Conservation (phyloP, 2,329 filamentous ascomycete species). For the Fusarium annulatum region DNA sequence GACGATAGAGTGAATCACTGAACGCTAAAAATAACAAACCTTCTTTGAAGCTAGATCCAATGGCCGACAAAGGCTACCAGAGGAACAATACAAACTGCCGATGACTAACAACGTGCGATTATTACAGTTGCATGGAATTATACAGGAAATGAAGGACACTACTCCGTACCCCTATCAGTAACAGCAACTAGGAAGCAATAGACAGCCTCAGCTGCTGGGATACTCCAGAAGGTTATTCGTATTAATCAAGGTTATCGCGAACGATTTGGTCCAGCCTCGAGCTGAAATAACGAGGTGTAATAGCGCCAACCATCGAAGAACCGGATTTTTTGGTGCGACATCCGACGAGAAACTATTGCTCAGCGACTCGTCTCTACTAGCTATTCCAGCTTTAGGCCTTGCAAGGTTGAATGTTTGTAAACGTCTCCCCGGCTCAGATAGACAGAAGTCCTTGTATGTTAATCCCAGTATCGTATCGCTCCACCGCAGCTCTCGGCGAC, state of each 20-base stretch:
- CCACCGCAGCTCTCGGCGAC: conserved; percentile 29
- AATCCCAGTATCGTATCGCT: conserved; percentile 18
- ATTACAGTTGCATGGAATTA: conserved; percentile 1
- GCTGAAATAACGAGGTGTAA: conserved; percentile 9
- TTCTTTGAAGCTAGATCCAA: not conserved
- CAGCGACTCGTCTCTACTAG: not conserved
- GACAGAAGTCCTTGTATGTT: not conserved
- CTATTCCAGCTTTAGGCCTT: not conserved
- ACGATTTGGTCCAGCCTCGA: not conserved
- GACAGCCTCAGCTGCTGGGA: not conserved
- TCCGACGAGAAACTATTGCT: conserved; percentile 2
- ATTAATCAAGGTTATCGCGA: conserved; percentile 1
- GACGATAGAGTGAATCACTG: not conserved
- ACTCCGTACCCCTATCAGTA: not conserved
- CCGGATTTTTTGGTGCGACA: conserved; percentile 30
- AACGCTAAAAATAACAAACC: conserved; percentile 25
- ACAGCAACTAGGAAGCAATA: not conserved
- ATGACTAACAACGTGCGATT: conserved; percentile 5
- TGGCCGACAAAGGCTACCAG: not conserved
- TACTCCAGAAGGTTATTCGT: conserved; percentile 4
- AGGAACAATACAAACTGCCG: not conserved
- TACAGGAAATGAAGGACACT: conserved; percentile 7
- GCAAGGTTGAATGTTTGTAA: conserved; percentile 1
- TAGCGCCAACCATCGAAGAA: not conserved
- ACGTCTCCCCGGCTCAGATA: not conserved